Evolutionary conservation across 2,329 filamentous ascomycete genomes (phyloP).

Genomic region (Spiromastix sp.): DNA sequence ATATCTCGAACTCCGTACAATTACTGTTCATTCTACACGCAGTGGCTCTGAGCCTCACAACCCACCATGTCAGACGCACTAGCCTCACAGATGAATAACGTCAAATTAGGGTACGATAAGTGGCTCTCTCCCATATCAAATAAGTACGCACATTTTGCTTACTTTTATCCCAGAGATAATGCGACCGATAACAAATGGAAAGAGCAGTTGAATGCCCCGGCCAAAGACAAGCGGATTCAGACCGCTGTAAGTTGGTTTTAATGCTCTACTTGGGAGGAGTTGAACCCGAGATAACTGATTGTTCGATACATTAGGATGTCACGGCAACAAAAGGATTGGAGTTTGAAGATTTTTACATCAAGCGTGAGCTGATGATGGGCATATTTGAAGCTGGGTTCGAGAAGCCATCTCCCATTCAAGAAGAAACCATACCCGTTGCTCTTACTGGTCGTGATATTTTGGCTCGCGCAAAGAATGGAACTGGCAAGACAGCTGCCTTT

Average conservation of each 20-base stretch:
- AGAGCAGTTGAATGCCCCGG: slow-evolving; percentile 35
- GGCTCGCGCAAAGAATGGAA: slow-evolving; percentile 95
- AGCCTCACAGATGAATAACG: slow-evolving; percentile 11
- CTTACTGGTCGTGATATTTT: slow-evolving; percentile 91
- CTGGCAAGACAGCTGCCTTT: slow-evolving; percentile 96
- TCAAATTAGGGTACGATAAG: slow-evolving; percentile 10
- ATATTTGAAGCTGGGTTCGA: slow-evolving; percentile 99
- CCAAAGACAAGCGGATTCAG: slow-evolving; percentile 39
- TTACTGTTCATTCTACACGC: too few species aligned
- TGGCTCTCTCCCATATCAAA: not conserved
- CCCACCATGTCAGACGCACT: slow-evolving; percentile 15
- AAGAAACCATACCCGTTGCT: slow-evolving; percentile 96
- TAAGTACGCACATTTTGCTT: slow-evolving; percentile 7
- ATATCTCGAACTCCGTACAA: too few species aligned
- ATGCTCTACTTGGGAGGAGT: slow-evolving; percentile 6
- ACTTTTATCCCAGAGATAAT: slow-evolving; percentile 24
- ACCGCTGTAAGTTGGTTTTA: slow-evolving; percentile 33
- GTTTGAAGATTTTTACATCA: slow-evolving; percentile 94
- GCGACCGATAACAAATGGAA: slow-evolving; percentile 33
- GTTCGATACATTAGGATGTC: slow-evolving; percentile 73
- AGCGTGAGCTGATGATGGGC: slow-evolving; percentile 92
- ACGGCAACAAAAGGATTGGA: slow-evolving; percentile 95
- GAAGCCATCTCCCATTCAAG: slow-evolving; percentile 97
- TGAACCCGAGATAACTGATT: too few species aligned
- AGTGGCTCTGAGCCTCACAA: slow-evolving; percentile 1